Conservation (phyloP, 495 filamentous ascomycete species). For the Aspergillus diversus region DNA sequence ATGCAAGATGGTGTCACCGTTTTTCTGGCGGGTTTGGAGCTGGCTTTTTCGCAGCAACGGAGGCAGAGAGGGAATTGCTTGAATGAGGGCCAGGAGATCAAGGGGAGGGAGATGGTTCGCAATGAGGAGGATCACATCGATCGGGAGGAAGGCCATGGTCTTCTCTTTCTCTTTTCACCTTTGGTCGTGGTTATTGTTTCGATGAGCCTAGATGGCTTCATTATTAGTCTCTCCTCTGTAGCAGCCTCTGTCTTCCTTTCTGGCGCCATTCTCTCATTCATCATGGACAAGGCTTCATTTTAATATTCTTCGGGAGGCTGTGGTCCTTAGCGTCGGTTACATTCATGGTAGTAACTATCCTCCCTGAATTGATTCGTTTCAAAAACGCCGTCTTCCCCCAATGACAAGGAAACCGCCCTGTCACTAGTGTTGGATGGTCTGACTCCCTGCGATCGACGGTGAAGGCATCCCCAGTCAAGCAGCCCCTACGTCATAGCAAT, state of each 20-base stretch:
- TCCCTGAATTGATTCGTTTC: not conserved
- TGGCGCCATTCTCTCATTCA: not conserved
- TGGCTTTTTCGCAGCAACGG: not conserved
- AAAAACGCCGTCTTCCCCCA: constrained; percentile 1
- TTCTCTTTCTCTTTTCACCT: not conserved
- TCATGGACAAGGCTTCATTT: not conserved
- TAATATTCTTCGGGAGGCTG: constrained; percentile 1
- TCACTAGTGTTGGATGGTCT: not conserved
- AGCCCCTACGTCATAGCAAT: constrained; percentile 1
- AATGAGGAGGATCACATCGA: constrained; percentile 4
- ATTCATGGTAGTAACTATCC: not conserved
- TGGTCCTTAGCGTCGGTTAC: not conserved
- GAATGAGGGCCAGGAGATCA: not conserved
- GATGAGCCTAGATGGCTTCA: not conserved
- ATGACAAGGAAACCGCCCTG: constrained; percentile 2
- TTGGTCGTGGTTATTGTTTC: not conserved
- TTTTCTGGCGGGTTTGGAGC: not conserved
- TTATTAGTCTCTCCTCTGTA: not conserved
- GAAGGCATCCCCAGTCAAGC: not conserved
- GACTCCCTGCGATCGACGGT: not conserved
- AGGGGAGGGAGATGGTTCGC: not conserved
- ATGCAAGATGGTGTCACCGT: constrained; percentile 1
- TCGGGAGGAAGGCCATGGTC: constrained; percentile 4
- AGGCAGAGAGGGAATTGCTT: not conserved
- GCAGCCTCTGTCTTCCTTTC: not conserved